phyloP scores from a whole-genome alignment of 306 rosid genomes.

The Coriaria nepalensis region DNA sequence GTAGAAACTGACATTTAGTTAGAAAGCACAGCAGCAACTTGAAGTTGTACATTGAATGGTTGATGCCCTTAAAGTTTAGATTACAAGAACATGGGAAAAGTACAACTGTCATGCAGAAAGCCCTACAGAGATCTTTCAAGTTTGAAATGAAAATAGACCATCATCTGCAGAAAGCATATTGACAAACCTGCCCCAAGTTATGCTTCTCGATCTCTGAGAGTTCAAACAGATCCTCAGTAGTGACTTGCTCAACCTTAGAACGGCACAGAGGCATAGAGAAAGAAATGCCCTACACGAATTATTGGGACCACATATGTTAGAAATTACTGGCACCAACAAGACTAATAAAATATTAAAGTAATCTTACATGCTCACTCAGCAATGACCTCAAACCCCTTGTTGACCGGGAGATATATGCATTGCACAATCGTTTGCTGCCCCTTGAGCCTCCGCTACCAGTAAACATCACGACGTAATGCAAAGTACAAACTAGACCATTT shows the following conservation, averaged over 20 bases:
- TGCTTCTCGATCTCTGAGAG: conserved; percentile 91
- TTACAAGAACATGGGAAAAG: no score
- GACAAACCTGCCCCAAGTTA: conserved; percentile 77
- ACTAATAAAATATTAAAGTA: neutral
- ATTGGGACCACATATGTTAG: conserved; percentile 3
- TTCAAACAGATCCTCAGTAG: conserved; percentile 73
- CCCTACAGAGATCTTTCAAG: neutral
- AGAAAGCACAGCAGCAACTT: neutral
- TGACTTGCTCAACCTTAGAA: conserved; percentile 70
- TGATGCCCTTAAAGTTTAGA: no score
- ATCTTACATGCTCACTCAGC: conserved; percentile 69
- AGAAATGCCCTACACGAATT: conserved; percentile 51
- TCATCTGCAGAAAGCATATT: neutral
- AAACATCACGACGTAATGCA: conserved; percentile 86
- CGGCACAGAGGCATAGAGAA: conserved; percentile 93
- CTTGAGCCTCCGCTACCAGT: conserved; percentile 40
- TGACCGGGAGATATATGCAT: conserved; percentile 70
- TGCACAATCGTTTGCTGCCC: conserved; percentile 38
- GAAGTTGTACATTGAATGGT: no score
- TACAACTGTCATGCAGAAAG: no score
- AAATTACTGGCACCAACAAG: neutral
- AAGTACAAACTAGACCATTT: conserved; percentile 45
- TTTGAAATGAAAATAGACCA: neutral
- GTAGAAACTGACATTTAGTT: neutral
- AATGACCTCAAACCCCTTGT: conserved; percentile 68